Conservation (phyloP, 2,329 filamentous ascomycete genomes). For the Aschersonia sp. region DNA sequence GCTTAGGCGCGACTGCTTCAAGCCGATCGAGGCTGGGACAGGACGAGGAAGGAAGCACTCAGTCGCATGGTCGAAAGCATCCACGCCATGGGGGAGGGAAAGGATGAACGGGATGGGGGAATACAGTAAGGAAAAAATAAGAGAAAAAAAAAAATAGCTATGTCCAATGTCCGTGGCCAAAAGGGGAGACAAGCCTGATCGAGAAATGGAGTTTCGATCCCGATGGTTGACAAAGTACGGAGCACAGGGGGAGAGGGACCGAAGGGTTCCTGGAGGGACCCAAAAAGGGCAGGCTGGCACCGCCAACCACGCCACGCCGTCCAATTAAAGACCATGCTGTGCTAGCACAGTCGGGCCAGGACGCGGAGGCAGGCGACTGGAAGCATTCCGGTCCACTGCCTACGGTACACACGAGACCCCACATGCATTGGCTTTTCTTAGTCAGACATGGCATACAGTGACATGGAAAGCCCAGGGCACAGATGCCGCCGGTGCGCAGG, state of each 20-base stretch:
- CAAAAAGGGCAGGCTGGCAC: not conserved
- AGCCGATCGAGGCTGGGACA: constrained; percentile 16
- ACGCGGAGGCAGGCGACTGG: not conserved
- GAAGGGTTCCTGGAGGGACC: not conserved
- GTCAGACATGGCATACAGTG: too few species aligned
- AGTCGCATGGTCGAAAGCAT: constrained; percentile 15
- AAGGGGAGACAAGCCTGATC: not conserved
- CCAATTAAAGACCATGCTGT: not conserved
- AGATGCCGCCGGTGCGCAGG: too few species aligned
- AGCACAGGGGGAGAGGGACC: not conserved
- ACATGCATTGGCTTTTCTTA: not conserved
- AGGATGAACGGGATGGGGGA: not conserved
- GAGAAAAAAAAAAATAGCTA: not conserved
- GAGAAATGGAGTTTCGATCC: not conserved
- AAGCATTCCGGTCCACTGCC: not conserved
- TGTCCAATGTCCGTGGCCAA: not conserved
- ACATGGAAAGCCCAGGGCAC: too few species aligned
- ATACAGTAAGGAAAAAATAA: not conserved
- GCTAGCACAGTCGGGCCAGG: not conserved
- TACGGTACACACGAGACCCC: not conserved
- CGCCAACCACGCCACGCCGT: not conserved
- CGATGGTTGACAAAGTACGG: not conserved
- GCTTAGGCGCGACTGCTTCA: constrained; percentile 7
- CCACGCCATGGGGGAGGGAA: not conserved
- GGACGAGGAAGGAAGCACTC: constrained; percentile 9